These are phyloP conservation scores for Calonectria pteridis DNA, from an alignment of 2,329 filamentous ascomycete genomes.

Conservation along the genomic window DNA sequence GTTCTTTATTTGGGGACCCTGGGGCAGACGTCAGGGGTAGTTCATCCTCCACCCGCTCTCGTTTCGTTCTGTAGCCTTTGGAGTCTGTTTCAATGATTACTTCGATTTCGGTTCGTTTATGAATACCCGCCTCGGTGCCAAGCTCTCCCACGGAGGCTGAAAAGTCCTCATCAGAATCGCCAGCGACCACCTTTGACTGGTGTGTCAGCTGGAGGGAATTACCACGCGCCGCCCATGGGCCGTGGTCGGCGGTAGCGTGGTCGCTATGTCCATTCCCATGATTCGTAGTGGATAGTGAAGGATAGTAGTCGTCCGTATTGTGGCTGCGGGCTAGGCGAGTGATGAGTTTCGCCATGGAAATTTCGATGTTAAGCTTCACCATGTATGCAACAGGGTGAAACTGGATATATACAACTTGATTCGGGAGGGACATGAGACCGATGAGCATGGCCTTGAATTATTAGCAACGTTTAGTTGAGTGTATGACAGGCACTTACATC, in stretches of 20 bases:
- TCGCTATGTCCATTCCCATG: neutral
- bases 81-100: neutral
- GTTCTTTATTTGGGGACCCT: neutral
- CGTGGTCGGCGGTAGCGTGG: neutral
- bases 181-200: neutral
- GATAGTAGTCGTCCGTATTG: neutral
- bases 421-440: slow-evolving; percentile 49
- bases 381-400: slow-evolving; percentile 66
- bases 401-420: slow-evolving; percentile 58
- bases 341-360: slow-evolving; percentile 62
- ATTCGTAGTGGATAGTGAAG: neutral
- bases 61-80: neutral
- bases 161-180: neutral
- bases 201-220: neutral
- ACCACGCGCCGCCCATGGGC: neutral
- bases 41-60: neutral
- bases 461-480: no score
- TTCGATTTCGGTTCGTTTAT: neutral
- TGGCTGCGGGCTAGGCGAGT: slow-evolving; percentile 28
- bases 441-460: slow-evolving; percentile 41
- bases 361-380: slow-evolving; percentile 58
- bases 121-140: neutral
- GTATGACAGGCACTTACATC: slow-evolving; percentile 50
- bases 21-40: neutral
- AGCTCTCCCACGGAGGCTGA: neutral